A percentile compares a stretch with the other conserved stretches of the same genome.
These are phyloP conservation scores for Chlorociboria aeruginascens DNA, from an alignment of 495 filamentous ascomycete genomes.

Conservation along the genomic window DNA sequence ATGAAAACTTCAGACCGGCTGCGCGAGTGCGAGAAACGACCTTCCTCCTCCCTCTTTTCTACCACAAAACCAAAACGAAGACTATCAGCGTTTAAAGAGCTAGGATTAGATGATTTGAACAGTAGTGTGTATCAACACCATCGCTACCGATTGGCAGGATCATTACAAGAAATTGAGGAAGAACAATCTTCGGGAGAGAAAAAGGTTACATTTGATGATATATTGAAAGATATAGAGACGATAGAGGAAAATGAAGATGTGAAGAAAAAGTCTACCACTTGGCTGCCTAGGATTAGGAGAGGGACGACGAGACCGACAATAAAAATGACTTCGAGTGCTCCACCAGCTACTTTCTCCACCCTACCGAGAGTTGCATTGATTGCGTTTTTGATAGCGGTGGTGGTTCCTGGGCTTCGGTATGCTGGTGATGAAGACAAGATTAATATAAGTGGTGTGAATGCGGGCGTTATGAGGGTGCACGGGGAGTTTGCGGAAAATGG, in stretches of 20 bases:
- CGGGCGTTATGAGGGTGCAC: conserved; percentile 27
- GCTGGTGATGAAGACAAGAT: conserved; percentile 20
- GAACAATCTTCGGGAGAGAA: conserved; percentile 4
- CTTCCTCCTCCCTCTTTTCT: conserved; percentile 21
- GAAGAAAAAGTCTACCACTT: not conserved
- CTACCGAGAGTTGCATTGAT: conserved; percentile 33
- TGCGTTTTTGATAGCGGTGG: conserved; percentile 38
- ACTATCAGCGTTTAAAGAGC: conserved; percentile 34
- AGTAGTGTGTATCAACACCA: conserved; percentile 15
- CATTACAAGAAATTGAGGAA: not conserved
- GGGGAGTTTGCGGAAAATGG: conserved; percentile 14
- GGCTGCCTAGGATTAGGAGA: not conserved
- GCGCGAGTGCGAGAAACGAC: conserved; percentile 26
- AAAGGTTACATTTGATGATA: conserved; percentile 1
- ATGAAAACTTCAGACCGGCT: conserved; percentile 31
- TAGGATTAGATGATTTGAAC: conserved; percentile 27
- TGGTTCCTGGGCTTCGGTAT: conserved; percentile 33
- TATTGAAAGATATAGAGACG: not conserved
- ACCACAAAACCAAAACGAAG: conserved; percentile 26
- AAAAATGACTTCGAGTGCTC: conserved; percentile 27
- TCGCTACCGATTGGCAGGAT: not conserved
- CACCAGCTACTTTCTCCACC: conserved; percentile 26
- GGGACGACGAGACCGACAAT: conserved; percentile 24
- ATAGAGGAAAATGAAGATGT: conserved; percentile 3
- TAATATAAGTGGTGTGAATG: conserved; percentile 28